Base-by-base conservation (phyloP, 768 basidiomycete species). In the Tremella fuciformis region DNA sequence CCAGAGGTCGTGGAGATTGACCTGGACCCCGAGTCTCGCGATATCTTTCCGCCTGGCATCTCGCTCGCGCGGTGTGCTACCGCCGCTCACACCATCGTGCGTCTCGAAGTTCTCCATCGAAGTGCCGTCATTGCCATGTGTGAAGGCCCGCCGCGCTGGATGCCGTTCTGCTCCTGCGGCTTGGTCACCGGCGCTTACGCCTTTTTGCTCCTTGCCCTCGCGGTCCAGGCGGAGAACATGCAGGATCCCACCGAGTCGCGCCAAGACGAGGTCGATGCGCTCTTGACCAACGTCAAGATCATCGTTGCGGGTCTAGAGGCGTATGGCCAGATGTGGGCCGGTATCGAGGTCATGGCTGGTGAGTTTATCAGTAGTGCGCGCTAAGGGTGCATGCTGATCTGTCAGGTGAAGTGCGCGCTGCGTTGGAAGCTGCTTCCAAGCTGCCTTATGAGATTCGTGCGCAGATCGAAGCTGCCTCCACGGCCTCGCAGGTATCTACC, bases 261-360 rank as follows among this genome's bases (percentile, higher is more conserved):
- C 4, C 49, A 62, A 2, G 73, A 73, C 34, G 74, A 76, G 59
- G 60, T 76, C 9, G 69, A 75, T 24, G 71, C 70, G 2, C 56
- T 76, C 21, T 62, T 73, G 60, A 76, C 73, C 3, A 76, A 76
- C 49, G 75, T 76, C 48, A 74, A 74, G 55, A 71, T 76, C 53
- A 71, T 76, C 46, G 50, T 75, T 19, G 75, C 73, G 7, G 75
- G 75, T 47, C 50, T 76, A 6, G 68, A 75, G 50, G 73, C 75
- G 15, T 76, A 76, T 51, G 75, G 75, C 3, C 56, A 51, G 21
- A 76, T 76, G 75, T 76, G 75, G 75, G 75, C 60, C 29, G 75
- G 75, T 11, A 75, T 76, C 52, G 73, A 72, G 38, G 62, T 67
- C 15, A 76, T 76, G 75, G 75, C 73, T 40, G 62, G 73, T 75